Evolutionary conservation across 164 flowering plant species (phyloP).

Genomic region (Liquidambar formosana): DNA sequence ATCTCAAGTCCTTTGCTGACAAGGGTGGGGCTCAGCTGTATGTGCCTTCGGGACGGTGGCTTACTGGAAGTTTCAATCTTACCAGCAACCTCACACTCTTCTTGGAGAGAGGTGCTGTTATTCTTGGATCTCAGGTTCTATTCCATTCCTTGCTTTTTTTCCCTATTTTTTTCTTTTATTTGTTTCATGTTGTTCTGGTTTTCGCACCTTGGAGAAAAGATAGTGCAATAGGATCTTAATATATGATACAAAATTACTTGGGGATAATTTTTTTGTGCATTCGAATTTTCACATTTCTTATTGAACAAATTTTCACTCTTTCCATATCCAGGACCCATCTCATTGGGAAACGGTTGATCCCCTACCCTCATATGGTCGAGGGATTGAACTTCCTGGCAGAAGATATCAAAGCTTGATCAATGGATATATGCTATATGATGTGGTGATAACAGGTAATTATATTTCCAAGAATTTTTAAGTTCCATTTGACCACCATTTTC

Average conservation of each 20-base stretch:
- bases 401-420: slow-evolving; percentile 72
- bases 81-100: slow-evolving; percentile 95
- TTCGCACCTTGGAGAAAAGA: background rate
- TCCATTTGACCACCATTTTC: background rate
- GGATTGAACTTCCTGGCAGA: slow-evolving; percentile 74
- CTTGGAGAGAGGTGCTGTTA: slow-evolving; percentile 75
- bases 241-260: no score
- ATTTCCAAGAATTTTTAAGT: background rate
- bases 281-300: background rate
- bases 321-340: slow-evolving; percentile 44
- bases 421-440: slow-evolving; percentile 68
- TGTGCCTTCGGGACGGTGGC: slow-evolving; percentile 92
- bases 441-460: slow-evolving; percentile 73
- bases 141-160: background rate
- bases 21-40: slow-evolving; percentile 97
- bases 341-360: slow-evolving; percentile 73
- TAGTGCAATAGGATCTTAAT: no score
- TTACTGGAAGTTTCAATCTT: slow-evolving; percentile 87
- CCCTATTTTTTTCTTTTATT: background rate
- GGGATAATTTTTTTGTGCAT: no score
- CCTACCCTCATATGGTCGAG: slow-evolving; percentile 88
- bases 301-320: background rate
- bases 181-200: background rate
- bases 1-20: slow-evolving; percentile 86
- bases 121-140: slow-evolving; percentile 83